These are phyloP conservation scores for Agrocybe praecox DNA, from an alignment of 768 basidiomycete species.

Conservation along the genomic window DNA sequence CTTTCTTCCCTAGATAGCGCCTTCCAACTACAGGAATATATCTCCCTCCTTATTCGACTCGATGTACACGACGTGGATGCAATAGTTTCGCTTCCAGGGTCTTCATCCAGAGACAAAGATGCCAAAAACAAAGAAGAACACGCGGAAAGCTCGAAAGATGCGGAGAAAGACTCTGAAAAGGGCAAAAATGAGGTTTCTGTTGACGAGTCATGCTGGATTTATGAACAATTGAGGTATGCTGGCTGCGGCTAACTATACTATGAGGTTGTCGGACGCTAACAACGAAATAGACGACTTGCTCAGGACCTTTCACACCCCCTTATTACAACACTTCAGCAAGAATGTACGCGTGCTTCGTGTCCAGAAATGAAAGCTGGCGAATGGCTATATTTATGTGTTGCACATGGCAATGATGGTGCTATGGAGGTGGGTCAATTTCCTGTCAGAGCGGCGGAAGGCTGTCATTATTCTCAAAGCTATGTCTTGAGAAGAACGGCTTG, in stretches of 20 bases:
- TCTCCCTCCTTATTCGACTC: conserved; percentile 80
- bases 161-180: conserved; percentile 39
- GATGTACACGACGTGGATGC: conserved; percentile 88
- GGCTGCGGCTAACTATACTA: neutral
- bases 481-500: neutral
- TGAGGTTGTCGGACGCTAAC: neutral
- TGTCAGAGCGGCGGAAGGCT: neutral
- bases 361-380: conserved; percentile 99
- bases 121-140: conserved; percentile 21
- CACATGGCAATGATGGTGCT: conserved; percentile 85
- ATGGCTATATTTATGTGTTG: conserved; percentile 96
- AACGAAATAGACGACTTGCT: conserved; percentile 69
- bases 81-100: conserved; percentile 78
- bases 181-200: conserved; percentile 56
- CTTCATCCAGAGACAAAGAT: conserved; percentile 28
- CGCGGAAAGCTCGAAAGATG: conserved; percentile 21
- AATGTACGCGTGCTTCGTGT: conserved; percentile 85
- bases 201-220: conserved; percentile 86
- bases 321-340: conserved; percentile 82
- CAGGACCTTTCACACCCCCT: conserved; percentile 87
- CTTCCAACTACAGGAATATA: conserved; percentile 94
- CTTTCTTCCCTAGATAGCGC: conserved; percentile 83
- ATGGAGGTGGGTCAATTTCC: conserved; percentile 65
- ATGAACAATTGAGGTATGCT: conserved; percentile 53
- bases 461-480: no score